These are phyloP conservation scores for Brassica napus DNA, from an alignment of 345 rosid species.

Conservation along the genomic window DNA sequence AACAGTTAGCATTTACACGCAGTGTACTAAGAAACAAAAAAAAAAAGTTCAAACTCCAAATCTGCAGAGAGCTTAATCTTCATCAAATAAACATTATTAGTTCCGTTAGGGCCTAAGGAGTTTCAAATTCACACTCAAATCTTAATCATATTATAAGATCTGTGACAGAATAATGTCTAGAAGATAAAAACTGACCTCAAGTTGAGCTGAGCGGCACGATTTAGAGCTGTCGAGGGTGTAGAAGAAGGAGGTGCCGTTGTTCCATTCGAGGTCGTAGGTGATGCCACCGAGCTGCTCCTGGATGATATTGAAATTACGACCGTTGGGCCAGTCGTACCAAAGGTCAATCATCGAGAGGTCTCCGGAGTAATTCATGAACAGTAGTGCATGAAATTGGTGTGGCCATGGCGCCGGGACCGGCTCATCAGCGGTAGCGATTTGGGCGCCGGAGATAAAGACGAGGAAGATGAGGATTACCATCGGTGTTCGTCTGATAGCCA, in stretches of 20 bases:
- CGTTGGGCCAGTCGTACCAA: constrained; percentile 72
- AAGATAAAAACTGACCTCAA: constrained; percentile 47
- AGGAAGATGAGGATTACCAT: constrained; percentile 15
- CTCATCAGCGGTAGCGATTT: constrained; percentile 20
- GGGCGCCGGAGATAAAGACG: constrained; percentile 1
- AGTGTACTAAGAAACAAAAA: not conserved
- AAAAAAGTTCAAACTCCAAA: not conserved
- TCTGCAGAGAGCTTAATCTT: constrained; percentile 3
- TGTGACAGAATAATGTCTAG: not conserved
- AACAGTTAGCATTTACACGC: not conserved
- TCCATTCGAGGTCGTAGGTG: constrained; percentile 62
- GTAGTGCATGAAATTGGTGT: constrained; percentile 56
- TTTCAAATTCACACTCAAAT: not conserved
- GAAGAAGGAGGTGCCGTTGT: constrained; percentile 58
- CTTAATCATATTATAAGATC: not conserved
- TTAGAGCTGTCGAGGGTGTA: constrained; percentile 49
- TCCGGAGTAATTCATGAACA: constrained; percentile 63
- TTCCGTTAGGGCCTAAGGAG: not conserved
- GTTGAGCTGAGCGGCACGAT: constrained; percentile 47
- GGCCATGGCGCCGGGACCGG: constrained; percentile 71
- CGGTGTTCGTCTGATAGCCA: constrained; percentile 16
- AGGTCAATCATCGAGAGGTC: constrained; percentile 57
- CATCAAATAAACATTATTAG: not conserved
- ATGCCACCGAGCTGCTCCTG: constrained; percentile 62
- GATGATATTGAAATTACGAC: constrained; percentile 71